Conservation (phyloP, 148 eudicot species). For the Rhododendron molle region DNA sequence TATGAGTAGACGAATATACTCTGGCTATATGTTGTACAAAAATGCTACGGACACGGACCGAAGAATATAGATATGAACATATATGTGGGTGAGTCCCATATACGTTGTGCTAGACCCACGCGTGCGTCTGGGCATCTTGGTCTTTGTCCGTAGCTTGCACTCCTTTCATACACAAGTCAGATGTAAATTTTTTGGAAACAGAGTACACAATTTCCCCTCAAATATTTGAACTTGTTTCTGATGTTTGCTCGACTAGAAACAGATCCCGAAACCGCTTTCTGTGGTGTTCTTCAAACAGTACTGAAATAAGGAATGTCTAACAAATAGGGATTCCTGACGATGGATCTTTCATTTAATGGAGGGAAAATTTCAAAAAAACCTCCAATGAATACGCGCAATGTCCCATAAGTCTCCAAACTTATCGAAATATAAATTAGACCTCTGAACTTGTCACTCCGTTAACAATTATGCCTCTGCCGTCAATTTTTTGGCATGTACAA, state of each 20-base stretch:
- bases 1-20: neutral
- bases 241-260: neutral
- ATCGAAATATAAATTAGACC: too few species aligned
- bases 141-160: neutral
- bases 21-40: neutral
- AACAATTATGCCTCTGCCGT: too few species aligned
- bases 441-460: too few species aligned
- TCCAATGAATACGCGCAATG: too few species aligned
- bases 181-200: neutral
- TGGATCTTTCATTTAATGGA: too few species aligned
- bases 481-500: too few species aligned
- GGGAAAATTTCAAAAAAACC: too few species aligned
- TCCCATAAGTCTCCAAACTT: too few species aligned
- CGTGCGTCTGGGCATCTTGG: neutral
- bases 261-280: neutral
- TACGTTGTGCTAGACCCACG: neutral
- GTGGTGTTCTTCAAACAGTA: neutral
- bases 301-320: neutral
- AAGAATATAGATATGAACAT: too few species aligned
- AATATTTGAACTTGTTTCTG: neutral
- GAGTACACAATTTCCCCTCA: neutral
- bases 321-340: too few species aligned
- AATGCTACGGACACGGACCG: too few species aligned
- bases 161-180: neutral
- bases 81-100: too few species aligned